Base-by-base conservation (phyloP, 2,329 filamentous ascomycete species). In the Penicillium sp. region DNA sequence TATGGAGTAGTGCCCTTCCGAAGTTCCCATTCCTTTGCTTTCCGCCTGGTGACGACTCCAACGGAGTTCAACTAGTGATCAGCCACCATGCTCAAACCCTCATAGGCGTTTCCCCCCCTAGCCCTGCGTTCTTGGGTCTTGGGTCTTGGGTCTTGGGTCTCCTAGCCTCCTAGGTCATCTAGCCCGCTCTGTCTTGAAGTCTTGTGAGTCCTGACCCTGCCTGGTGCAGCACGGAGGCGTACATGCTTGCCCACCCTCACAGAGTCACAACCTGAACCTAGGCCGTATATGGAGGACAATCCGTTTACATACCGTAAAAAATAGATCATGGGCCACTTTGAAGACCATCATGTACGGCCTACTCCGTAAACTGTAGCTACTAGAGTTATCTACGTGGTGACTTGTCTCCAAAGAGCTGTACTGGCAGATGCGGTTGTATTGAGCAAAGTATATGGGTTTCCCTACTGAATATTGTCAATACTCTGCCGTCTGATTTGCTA, bases 71-170 rank as follows among this genome's bases (percentile, higher is more conserved):
- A 20, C 20, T 67, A 67, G 61, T 63, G 68, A 73, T 69, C 69
- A 72, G 69, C 70, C 67, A 71, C 69, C 58, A 62, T 64, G 67
- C 68, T 68, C 67, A 68, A 67, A 66, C 63, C 62, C 64, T 63
- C 63, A 48, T 64, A 62, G 38, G 54, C 43, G 54, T 43, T 51
- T 50, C 17, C 28, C 38, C 57, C 59, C 61, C 57, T 60, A 58
- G 62, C 66, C 61, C 66, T 47, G 43, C 43, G 43, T 47, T 28
- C 43, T 47, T 47, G 14, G 43, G 43, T 47, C 43, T 15, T 47
- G 14, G 43, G 43, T 47, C 43, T 15, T 20, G 20, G 20, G 20
- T 20, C 20, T 20, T 20, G 20, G 20, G 20, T 20, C 20, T 20
- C 20, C 20, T 20, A 20, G 20, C 20, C 20, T 34, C 25, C 25